These are phyloP conservation scores for Trichopus zeylanicus DNA, from an alignment of 116 monocot genomes.

Conservation along the genomic window DNA sequence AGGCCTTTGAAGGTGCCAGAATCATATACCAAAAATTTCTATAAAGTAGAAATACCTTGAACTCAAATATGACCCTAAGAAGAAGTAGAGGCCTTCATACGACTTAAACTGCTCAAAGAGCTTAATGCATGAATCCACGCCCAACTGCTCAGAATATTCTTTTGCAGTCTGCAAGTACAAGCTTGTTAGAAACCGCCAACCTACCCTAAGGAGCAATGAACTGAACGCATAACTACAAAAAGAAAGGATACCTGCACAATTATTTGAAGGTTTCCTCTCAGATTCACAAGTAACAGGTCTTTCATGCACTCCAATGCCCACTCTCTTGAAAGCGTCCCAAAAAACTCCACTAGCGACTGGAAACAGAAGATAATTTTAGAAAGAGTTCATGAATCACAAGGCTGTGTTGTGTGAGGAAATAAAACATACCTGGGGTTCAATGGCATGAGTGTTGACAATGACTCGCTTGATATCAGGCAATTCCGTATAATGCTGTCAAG, in stretches of 20 bases:
- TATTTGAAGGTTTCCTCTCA: conserved; percentile 99
- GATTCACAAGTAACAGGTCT: conserved; percentile 89
- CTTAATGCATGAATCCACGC: conserved; percentile 91
- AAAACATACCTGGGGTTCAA: conserved; percentile 94
- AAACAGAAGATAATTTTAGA: neutral
- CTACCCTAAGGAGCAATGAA: neutral
- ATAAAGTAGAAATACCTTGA: conserved; percentile 60
- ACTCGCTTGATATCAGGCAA: conserved; percentile 98
- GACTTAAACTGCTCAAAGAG: conserved; percentile 99
- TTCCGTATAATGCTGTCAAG: conserved; percentile 85
- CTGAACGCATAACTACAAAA: neutral
- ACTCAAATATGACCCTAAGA: conserved; percentile 94
- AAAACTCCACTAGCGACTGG: conserved; percentile 94
- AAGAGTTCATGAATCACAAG: neutral
- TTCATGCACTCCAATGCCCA: conserved; percentile 99
- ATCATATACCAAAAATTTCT: neutral
- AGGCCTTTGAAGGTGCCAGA: neutral
- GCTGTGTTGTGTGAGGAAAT: neutral
- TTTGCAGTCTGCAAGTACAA: conserved; percentile 58
- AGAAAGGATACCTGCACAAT: conserved; percentile 75
- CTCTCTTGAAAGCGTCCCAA: conserved; percentile 93
- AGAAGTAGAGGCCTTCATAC: conserved; percentile 99
- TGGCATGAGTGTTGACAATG: conserved; percentile 98
- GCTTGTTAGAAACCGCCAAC: conserved; percentile 1
- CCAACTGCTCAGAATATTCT: conserved; percentile 94